Evolutionary conservation across 2,329 filamentous ascomycete genomes (phyloP), one percentile per base, ranked within the genome.

Genomic region (Alternaria conjuncta): DNA sequence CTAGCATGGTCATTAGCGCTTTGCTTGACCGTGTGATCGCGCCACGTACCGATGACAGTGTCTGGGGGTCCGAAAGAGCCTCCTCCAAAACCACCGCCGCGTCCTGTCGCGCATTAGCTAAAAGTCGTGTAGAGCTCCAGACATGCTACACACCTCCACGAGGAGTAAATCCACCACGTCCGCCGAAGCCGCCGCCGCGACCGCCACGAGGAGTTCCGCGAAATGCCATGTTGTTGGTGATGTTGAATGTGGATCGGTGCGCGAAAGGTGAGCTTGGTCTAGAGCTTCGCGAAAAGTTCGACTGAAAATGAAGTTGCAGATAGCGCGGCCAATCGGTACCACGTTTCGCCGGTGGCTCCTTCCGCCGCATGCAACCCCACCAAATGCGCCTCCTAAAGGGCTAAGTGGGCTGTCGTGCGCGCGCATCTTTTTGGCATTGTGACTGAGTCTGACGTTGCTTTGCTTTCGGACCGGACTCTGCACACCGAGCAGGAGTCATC

Each of bases 141-240:
- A 55, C 32, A 41, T 43, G 58, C 64, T 66, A 74, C 77, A 54
- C 47, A 79, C 85, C 84, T 73, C 85, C 85, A 77, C 85, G 84
- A 64, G 82, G 82, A 72, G 81, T 79, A 66, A 82, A 83, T 67
- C 85, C 84, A 67, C 84, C 83, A 74, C 87, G 83, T 63, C 86
- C 85, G 76, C 83, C 81, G 68, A 82, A 84, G 66, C 84, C 82
- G 66, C 84, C 82, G 57, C 78, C 77, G 67, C 76, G 71, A 57
- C 79, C 73, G 61, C 79, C 79, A 71, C 78, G 73, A 63, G 75
- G 74, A 71, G 75, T 75, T 70, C 79, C 79, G 80, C 88, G 86
- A 80, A 89, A 91, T 78, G 89, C 88, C 89, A 90, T 90, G 68
- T 73, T 85, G 72, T 71, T 28, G 57, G 60, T 62, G 65, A 64